Percentiles rank a stretch among this genome's conserved stretches.
phyloP scores from a whole-genome alignment of 1,284 basidiomycete genomes.

The Irpex rosettiformis region DNA sequence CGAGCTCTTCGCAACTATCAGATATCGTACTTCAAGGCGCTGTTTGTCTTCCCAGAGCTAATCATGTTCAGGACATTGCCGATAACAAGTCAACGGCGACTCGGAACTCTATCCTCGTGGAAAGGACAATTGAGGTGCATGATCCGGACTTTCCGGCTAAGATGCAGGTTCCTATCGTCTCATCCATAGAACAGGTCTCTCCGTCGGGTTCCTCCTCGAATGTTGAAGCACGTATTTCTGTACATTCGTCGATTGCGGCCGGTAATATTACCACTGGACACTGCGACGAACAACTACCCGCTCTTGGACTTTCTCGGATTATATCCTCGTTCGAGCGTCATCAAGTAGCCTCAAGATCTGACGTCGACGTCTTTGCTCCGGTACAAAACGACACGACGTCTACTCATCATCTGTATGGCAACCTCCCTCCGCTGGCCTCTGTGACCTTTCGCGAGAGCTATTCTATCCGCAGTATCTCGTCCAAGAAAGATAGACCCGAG shows the following conservation, averaged over 20 bases:
- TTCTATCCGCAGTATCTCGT: slow-evolving; percentile 18
- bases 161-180: not conserved
- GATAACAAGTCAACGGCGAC: not conserved
- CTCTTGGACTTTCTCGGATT: not conserved
- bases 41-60: slow-evolving; percentile 17
- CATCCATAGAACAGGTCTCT: not conserved
- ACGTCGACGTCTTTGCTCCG: not conserved
- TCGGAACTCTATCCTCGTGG: not conserved
- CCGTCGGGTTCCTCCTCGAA: not conserved
- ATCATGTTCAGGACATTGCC: not conserved
- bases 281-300: too few species aligned
- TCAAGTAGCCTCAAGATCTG: not conserved
- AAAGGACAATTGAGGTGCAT: not conserved
- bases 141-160: not conserved
- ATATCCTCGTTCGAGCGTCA: too few species aligned
- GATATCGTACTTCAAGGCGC: slow-evolving; percentile 37
- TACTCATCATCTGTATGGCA: slow-evolving; percentile 6
- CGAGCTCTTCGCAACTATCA: slow-evolving; percentile 50
- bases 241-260: too few species aligned
- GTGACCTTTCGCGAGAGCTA: slow-evolving; percentile 23
- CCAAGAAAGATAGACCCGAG: slow-evolving; percentile 6
- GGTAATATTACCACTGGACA: too few species aligned
- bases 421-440: slow-evolving; percentile 25
- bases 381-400: not conserved
- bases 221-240: not conserved